Conservation (phyloP, 2,329 filamentous ascomycete genomes). For the Aspergillus luchuensis region DNA sequence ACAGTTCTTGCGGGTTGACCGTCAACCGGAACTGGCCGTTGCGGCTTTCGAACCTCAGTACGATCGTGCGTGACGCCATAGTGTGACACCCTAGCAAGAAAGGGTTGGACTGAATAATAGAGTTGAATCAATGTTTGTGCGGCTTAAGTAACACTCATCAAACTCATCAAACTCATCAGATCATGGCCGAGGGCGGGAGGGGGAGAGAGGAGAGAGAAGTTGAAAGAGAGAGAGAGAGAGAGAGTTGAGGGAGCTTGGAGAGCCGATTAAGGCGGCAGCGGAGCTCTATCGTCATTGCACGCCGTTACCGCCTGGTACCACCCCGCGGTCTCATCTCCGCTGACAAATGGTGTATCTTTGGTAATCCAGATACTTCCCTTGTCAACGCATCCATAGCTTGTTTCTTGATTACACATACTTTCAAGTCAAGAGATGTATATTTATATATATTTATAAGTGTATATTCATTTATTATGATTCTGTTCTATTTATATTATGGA, state of each 20-base stretch:
- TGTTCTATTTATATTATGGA: constrained; percentile 8
- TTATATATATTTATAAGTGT: background rate
- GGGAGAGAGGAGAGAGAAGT: background rate
- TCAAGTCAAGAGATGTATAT: too few species aligned
- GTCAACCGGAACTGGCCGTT: constrained; percentile 90
- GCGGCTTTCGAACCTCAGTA: constrained; percentile 83
- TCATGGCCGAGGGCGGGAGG: background rate
- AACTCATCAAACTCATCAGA: constrained; percentile 7
- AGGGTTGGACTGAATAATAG: background rate
- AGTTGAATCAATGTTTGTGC: background rate
- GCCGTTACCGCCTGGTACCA: constrained; percentile 11
- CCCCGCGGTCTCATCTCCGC: background rate
- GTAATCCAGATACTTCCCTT: constrained; percentile 7
- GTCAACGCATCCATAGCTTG: too few species aligned
- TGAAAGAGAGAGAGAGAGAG: background rate
- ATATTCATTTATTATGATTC: constrained; percentile 3
- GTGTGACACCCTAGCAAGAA: background rate
- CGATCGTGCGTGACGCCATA: constrained; percentile 60
- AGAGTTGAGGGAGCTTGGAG: constrained; percentile 6
- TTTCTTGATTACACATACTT: background rate
- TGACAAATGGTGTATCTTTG: background rate
- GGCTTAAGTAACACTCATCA: background rate
- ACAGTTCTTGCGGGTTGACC: constrained; percentile 72
- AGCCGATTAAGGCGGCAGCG: constrained; percentile 19
- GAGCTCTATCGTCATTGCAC: constrained; percentile 31